Percentiles rank a stretch among this genome's conserved stretches.
phyloP scores from a whole-genome alignment of 352 stramenopile species.

The Globisporangium carolinianum region DNA sequence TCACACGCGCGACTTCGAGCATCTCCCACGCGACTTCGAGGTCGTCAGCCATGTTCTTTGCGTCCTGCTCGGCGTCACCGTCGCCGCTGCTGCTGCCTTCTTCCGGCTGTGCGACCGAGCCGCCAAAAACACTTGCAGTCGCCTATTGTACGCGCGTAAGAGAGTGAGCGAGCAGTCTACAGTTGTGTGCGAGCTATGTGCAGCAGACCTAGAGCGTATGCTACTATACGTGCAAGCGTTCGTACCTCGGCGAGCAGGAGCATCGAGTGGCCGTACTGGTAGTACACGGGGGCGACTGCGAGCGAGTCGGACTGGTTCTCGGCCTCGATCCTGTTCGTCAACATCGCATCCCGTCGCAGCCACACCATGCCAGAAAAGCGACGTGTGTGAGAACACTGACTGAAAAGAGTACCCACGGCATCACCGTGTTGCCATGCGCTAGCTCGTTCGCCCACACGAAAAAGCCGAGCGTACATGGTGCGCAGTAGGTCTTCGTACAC shows the following conservation, averaged over 20 bases:
- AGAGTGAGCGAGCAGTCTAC: background rate
- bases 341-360: background rate
- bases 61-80: conserved; percentile 51
- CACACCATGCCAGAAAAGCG: no score
- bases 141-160: conserved; percentile 9
- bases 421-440: no score
- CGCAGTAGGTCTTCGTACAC: conserved; percentile 71
- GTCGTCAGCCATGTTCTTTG: conserved; percentile 49
- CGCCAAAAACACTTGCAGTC: conserved; percentile 54
- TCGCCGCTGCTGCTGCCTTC: conserved; percentile 8
- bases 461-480: conserved; percentile 39
- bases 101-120: conserved; percentile 20
- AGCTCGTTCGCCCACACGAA: no score
- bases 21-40: conserved; percentile 84
- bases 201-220: no score
- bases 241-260: conserved; percentile 56
- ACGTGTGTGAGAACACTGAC: no score
- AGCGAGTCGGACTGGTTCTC: conserved; percentile 68
- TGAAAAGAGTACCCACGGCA: no score
- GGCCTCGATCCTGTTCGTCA: conserved; percentile 39
- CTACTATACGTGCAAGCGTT: no score
- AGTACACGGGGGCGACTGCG: conserved; percentile 63
- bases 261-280: conserved; percentile 79
- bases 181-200: no score
- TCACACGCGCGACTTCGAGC: conserved; percentile 77